Percentiles rank a stretch among this genome's conserved stretches.
These are phyloP conservation scores for Fusarium pseudonygamai DNA, from an alignment of 2,329 filamentous ascomycete genomes.

Conservation along the genomic window DNA sequence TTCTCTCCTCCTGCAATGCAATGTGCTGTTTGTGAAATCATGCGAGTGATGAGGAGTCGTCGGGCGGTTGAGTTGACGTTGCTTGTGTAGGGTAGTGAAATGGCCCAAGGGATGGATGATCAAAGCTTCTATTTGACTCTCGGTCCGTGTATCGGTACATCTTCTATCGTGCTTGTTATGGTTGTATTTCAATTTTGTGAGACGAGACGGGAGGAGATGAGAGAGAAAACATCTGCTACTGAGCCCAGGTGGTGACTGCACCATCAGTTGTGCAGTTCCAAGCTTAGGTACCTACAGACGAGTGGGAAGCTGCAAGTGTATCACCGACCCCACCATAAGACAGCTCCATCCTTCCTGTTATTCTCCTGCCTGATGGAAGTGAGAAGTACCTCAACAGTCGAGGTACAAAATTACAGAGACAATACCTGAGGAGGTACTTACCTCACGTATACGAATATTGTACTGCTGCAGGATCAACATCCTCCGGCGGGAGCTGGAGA, in stretches of 20 bases:
- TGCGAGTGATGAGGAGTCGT: background rate
- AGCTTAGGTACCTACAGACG: background rate
- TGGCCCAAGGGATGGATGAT: background rate
- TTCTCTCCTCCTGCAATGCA: slow-evolving; percentile 2
- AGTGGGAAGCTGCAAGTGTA: background rate
- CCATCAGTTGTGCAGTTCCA: background rate
- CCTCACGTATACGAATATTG: slow-evolving; percentile 1
- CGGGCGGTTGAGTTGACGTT: background rate
- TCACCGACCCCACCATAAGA: background rate
- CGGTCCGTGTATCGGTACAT: background rate
- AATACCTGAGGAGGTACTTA: background rate
- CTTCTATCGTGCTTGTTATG: background rate
- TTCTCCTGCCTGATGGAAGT: background rate
- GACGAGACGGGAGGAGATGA: background rate
- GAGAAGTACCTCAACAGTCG: background rate
- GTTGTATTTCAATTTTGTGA: no score
- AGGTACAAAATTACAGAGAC: background rate
- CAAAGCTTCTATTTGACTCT: background rate
- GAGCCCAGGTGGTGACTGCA: background rate
- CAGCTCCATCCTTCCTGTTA: background rate
- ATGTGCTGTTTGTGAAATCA: slow-evolving; percentile 1
- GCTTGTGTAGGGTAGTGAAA: slow-evolving; percentile 12
- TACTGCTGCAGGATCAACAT: background rate
- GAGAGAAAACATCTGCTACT: background rate
- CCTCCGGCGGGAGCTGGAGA: background rate